Evolutionary conservation across 2,329 filamentous ascomycete genomes (phyloP).

Genomic region (Allantophomopsis cytisporea): DNA sequence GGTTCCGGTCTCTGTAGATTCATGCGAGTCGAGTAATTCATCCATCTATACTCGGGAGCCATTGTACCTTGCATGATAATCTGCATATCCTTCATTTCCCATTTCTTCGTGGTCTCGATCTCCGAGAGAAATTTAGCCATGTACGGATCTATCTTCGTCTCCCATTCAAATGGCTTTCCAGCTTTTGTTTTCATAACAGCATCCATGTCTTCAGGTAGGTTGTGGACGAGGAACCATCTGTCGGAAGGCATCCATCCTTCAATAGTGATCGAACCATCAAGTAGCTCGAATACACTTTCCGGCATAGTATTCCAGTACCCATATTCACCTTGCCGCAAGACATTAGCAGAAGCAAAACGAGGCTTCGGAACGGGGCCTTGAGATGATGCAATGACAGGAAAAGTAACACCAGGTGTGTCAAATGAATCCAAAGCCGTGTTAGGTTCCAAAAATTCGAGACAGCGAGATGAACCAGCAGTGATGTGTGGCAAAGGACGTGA

Average conservation of each 20-base stretch:
- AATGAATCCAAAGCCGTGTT: constrained; percentile 17
- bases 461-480: constrained; percentile 3
- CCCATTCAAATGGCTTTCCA: constrained; percentile 5
- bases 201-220: constrained; percentile 17
- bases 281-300: constrained; percentile 18
- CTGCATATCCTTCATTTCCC: constrained; percentile 29
- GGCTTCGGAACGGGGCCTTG: constrained; percentile 1
- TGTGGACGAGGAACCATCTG: constrained; percentile 20
- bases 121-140: constrained; percentile 16
- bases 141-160: neutral
- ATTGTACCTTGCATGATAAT: constrained; percentile 20
- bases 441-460: constrained; percentile 25
- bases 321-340: no score
- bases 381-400: neutral
- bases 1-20: constrained; percentile 8
- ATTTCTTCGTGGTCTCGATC: constrained; percentile 26
- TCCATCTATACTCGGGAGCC: constrained; percentile 23
- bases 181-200: constrained; percentile 18
- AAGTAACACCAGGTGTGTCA: neutral
- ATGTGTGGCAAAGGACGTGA: neutral
- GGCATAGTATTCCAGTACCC: constrained; percentile 16
- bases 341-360: constrained; percentile 16
- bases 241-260: constrained; percentile 28
- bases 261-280: constrained; percentile 25
- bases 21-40: constrained; percentile 18